These are phyloP conservation scores for Suillus spraguei DNA, from an alignment of 768 basidiomycete species.

Conservation along the genomic window DNA sequence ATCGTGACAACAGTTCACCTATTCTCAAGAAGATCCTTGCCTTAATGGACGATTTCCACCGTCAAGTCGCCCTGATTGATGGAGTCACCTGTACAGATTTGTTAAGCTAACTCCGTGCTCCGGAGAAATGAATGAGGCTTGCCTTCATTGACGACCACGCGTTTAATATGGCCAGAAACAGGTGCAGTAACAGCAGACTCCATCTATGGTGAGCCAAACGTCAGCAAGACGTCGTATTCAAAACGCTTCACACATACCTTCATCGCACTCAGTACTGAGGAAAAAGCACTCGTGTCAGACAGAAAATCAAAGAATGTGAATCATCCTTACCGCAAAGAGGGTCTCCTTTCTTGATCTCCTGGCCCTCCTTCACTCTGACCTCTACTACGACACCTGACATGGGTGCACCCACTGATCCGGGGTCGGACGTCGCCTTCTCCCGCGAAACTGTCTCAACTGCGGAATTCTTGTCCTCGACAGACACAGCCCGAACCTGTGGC, in stretches of 20 bases:
- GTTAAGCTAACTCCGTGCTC: constrained; percentile 11
- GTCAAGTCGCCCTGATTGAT: constrained; percentile 93
- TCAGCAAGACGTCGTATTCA: constrained; percentile 16
- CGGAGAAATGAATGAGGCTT: constrained; percentile 19
- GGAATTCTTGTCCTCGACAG: constrained; percentile 96
- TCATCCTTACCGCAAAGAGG: constrained; percentile 76
- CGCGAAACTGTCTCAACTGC: constrained; percentile 94
- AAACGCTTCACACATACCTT: constrained; percentile 51
- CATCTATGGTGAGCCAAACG: constrained; percentile 62
- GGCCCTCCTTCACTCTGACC: constrained; percentile 96
- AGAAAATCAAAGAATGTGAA: constrained; percentile 23
- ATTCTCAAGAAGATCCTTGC: constrained; percentile 12
- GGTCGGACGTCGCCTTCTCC: constrained; percentile 92
- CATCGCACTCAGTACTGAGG: constrained; percentile 90
- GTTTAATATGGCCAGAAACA: constrained; percentile 94
- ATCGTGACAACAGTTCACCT: constrained; percentile 17
- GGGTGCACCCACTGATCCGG: constrained; percentile 95
- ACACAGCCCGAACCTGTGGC: constrained; percentile 84
- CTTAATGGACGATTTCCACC: constrained; percentile 81
- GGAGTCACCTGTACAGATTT: constrained; percentile 67
- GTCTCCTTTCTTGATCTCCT: constrained; percentile 98
- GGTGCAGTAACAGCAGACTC: constrained; percentile 96
- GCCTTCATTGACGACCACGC: constrained; percentile 91
- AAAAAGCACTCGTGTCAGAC: constrained; percentile 18
- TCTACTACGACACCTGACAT: constrained; percentile 99